Conservation (phyloP, 768 basidiomycete species). For the Agaricus blazei region DNA sequence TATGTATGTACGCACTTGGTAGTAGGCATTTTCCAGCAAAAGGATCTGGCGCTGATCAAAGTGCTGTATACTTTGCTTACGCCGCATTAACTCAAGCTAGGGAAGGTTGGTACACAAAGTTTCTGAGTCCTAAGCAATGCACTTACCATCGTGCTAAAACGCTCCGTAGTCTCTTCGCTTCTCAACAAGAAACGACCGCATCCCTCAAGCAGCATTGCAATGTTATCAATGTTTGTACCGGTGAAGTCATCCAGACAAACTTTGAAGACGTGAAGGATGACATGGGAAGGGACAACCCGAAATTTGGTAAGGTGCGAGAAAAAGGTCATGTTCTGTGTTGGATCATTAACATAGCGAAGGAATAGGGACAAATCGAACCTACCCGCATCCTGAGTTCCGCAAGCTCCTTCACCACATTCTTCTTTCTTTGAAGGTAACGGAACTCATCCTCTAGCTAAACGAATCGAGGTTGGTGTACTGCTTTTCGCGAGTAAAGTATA, state of each 20-base stretch:
- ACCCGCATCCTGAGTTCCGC: slow-evolving; percentile 84
- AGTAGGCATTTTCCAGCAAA: slow-evolving; percentile 95
- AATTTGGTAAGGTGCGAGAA: slow-evolving; percentile 96
- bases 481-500: neutral
- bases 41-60: slow-evolving; percentile 88
- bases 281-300: slow-evolving; percentile 80
- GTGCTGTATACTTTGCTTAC: slow-evolving; percentile 91
- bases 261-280: slow-evolving; percentile 95
- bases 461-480: neutral
- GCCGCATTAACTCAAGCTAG: slow-evolving; percentile 88
- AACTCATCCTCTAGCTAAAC: slow-evolving; percentile 92
- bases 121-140: slow-evolving; percentile 7
- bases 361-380: slow-evolving; percentile 6
- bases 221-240: slow-evolving; percentile 88
- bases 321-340: slow-evolving; percentile 74
- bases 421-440: slow-evolving; percentile 90
- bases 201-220: slow-evolving; percentile 86
- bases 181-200: slow-evolving; percentile 91
- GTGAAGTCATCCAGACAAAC: slow-evolving; percentile 95
- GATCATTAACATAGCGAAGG: neutral
- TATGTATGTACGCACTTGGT: slow-evolving; percentile 56
- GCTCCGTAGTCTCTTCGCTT: slow-evolving; percentile 80
- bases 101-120: neutral
- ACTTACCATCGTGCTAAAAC: slow-evolving; percentile 82
- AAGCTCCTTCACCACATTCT: slow-evolving; percentile 87